These are phyloP conservation scores for Colletotrichum euphorbiae DNA, from an alignment of 2,329 filamentous ascomycete genomes.

Conservation along the genomic window DNA sequence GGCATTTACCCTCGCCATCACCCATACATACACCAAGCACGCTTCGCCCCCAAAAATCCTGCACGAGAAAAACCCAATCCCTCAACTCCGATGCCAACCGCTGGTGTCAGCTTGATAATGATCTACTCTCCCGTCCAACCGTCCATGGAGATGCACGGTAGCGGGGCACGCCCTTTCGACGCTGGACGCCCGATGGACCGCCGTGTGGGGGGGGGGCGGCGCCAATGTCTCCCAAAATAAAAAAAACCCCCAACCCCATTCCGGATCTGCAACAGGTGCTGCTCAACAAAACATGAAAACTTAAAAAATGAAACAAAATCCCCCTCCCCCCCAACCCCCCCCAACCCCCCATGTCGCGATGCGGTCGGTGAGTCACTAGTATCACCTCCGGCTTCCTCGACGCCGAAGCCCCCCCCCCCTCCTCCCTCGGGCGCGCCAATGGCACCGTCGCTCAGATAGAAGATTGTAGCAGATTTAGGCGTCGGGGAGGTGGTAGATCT, in stretches of 20 bases:
- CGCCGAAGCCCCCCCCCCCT: neutral
- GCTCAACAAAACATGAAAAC: constrained; percentile 40
- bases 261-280: constrained; percentile 29
- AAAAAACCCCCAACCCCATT: constrained; percentile 28
- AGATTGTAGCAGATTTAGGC: constrained; percentile 7
- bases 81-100: constrained; percentile 32
- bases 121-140: constrained; percentile 13
- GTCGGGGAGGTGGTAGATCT: constrained; percentile 70
- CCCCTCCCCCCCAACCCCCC: too few relatives aligned
- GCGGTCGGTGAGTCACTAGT: constrained; percentile 20
- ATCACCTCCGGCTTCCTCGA: neutral
- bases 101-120: constrained; percentile 32
- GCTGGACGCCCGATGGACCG: constrained; percentile 8
- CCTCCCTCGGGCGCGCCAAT: neutral
- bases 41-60: constrained; percentile 5
- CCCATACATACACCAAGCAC: neutral
- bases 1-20: neutral
- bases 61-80: constrained; percentile 20
- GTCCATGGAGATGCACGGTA: constrained; percentile 27
- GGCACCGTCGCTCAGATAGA: neutral
- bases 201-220: constrained; percentile 5
- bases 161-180: constrained; percentile 24
- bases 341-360: constrained; percentile 23
- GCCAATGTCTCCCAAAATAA: constrained; percentile 23
- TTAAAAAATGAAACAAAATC: constrained; percentile 34